Conservation (phyloP, 441 rosid species). For the Biscutella laevigata region DNA sequence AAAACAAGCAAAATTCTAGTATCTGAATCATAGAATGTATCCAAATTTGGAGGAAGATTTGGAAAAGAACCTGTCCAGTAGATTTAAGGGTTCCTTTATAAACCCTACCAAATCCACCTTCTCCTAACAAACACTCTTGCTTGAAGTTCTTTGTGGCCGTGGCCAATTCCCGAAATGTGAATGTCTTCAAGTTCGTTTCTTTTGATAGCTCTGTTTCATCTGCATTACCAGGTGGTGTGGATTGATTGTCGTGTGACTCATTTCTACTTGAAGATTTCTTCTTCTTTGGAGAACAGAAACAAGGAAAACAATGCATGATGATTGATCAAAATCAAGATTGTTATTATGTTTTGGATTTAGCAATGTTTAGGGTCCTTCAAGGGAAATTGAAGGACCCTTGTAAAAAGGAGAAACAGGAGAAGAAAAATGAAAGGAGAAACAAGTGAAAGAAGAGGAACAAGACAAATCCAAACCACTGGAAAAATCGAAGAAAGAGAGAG, state of each 20-base stretch:
- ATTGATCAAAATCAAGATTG: background rate
- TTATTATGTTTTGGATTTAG: background rate
- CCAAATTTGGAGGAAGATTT: background rate
- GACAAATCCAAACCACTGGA: constrained; percentile 14
- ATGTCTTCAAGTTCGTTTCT: constrained; percentile 33
- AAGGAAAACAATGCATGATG: constrained; percentile 69
- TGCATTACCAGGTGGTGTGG: constrained; percentile 28
- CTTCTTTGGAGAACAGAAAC: constrained; percentile 51
- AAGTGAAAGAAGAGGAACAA: constrained; percentile 7
- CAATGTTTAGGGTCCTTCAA: constrained; percentile 29
- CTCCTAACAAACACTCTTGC: constrained; percentile 67
- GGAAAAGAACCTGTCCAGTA: constrained; percentile 40
- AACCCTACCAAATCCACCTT: constrained; percentile 79
- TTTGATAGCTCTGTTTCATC: constrained; percentile 14
- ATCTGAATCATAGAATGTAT: background rate
- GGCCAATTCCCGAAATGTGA: constrained; percentile 71
- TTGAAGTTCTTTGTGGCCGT: constrained; percentile 81
- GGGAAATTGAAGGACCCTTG: constrained; percentile 30
- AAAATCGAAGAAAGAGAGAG: constrained; percentile 12
- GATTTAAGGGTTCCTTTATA: constrained; percentile 58
- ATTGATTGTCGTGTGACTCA: constrained; percentile 20
- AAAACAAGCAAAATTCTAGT: background rate
- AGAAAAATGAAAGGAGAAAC: constrained; percentile 9
- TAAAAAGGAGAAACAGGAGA: constrained; percentile 2
- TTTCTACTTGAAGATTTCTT: constrained; percentile 27